Evolutionary conservation across 352 stramenopile species (phyloP), one percentile per base, ranked within the genome.

Genomic region (Phytophthora palmivora): DNA sequence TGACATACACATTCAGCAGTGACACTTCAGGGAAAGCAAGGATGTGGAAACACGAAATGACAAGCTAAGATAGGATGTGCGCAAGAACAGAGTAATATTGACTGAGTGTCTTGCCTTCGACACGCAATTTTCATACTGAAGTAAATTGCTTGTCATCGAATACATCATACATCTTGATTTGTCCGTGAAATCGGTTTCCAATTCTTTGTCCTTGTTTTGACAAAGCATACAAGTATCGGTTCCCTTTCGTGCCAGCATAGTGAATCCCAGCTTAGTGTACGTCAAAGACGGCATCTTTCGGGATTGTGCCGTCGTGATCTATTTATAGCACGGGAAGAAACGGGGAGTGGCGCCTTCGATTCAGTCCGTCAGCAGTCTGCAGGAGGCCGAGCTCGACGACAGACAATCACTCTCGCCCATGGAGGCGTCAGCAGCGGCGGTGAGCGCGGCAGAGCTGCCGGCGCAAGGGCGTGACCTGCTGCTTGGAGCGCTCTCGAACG

Each of bases 381-480:
- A 48, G 34, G 19, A 22, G 43, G 65, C 22, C 34, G 32, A 55
- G 48, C 46, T 49, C 21, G 14, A 56, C 44, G 32, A 47, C 41
- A 38, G 55, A 70, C 57, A 47, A 64, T 67, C 64, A 65, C 49
- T 60, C 41, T 44, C 11, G 48, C 24, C 50, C n/a, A 62, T 66
- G 61, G 67, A 75, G 30, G 19, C 46, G 30, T 57, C 55, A 10
- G 51, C 58, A 38, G n/a, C 46, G 4, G 32, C 48, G n/a, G 54
- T 36, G 21, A 45, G 48, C 7, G 21, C 70, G 16, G 48, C 61
- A 7, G 74, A 79, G 26, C 57, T 82, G 34, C 59, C 73, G 3
- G 50, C 57, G 9, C 72, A 85, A 24, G 72, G 72, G 15, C 72
- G 76, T 41, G 74, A 82, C 19, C 55, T 87, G 61, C 65, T 88